phyloP scores from a whole-genome alignment of 2,329 filamentous ascomycete genomes.

The Fusarium continuum region DNA sequence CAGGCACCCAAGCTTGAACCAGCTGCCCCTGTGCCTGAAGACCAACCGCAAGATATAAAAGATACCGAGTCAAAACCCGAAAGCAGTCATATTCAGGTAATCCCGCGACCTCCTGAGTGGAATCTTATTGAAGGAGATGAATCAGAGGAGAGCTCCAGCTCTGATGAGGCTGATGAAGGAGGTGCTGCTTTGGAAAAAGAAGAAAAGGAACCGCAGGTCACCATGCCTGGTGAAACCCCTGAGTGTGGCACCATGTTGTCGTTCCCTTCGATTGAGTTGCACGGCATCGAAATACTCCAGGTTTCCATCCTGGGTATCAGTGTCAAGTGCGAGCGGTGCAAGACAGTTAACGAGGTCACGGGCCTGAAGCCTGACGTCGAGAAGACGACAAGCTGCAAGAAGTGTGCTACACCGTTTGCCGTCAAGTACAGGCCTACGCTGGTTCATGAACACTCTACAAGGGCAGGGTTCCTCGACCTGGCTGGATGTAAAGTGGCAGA shows the following conservation, averaged over 20 bases:
- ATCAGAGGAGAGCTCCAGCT: constrained; percentile 58
- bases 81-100: constrained; percentile 73
- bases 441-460: constrained; percentile 76
- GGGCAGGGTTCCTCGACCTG: constrained; percentile 81
- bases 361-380: constrained; percentile 66
- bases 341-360: constrained; percentile 74
- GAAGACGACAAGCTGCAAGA: constrained; percentile 65
- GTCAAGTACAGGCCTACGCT: constrained; percentile 72
- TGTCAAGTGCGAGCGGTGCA: constrained; percentile 83
- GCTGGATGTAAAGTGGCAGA: constrained; percentile 79
- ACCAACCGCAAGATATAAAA: neutral
- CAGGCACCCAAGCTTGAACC: constrained; percentile 48
- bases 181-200: constrained; percentile 52
- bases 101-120: constrained; percentile 84
- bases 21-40: constrained; percentile 15
- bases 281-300: constrained; percentile 80
- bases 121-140: constrained; percentile 55
- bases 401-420: constrained; percentile 63
- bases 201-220: constrained; percentile 30
- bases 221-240: constrained; percentile 43
- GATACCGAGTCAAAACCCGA: constrained; percentile 37
- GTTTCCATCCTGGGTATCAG: constrained; percentile 72
- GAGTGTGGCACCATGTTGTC: constrained; percentile 81
- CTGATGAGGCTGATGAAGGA: constrained; percentile 54
- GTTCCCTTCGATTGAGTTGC: constrained; percentile 79